Conservation (phyloP, 2,329 filamentous ascomycete genomes). For the Venturia effusa region DNA sequence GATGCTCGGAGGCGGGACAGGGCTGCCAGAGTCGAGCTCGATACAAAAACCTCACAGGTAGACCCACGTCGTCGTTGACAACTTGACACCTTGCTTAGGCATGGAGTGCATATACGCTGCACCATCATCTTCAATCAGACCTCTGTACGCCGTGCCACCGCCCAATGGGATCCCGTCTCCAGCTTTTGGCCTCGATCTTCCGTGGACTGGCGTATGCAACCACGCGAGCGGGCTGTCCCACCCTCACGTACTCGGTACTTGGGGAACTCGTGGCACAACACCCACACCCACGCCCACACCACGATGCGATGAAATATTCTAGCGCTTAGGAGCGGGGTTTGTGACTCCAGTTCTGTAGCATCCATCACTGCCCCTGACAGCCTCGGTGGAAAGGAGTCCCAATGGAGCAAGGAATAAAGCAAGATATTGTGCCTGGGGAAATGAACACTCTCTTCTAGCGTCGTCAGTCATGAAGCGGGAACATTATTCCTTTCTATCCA, state of each 20-base stretch:
- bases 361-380: not conserved
- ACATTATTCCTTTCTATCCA: too few species aligned
- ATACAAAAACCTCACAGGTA: not conserved
- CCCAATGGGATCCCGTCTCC: not conserved
- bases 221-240: not conserved
- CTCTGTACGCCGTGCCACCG: not conserved
- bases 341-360: not conserved
- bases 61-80: not conserved
- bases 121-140: not conserved
- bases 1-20: not conserved
- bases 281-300: not conserved
- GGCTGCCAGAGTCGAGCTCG: not conserved
- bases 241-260: not conserved
- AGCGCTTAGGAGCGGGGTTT: slow-evolving; percentile 2
- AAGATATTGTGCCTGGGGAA: too few species aligned
- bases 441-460: too few species aligned
- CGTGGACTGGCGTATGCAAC: not conserved
- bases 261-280: not conserved
- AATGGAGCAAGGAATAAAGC: not conserved
- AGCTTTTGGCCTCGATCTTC: not conserved
- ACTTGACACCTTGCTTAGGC: not conserved
- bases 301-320: not conserved
- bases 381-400: not conserved
- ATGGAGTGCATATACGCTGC: not conserved
- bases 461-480: too few species aligned